phyloP scores from a whole-genome alignment of 2,329 filamentous ascomycete genomes.

The Xylariomycetidae sp. region DNA sequence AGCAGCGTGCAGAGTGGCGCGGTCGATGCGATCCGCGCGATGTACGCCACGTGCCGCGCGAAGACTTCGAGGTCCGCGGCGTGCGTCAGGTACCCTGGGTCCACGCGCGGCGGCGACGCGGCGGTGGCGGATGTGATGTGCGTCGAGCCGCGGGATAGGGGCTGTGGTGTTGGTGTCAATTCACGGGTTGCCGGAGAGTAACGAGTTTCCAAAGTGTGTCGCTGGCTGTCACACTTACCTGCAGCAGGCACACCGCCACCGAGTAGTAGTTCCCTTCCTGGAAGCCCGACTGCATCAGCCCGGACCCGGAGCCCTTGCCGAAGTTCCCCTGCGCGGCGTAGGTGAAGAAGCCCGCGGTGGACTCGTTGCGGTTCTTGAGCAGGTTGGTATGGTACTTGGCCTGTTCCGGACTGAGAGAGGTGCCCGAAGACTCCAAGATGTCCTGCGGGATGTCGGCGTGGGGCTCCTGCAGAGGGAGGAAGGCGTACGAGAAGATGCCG shows the following conservation, averaged over 20 bases:
- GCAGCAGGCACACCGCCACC: slow-evolving; percentile 1
- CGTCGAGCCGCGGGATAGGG: slow-evolving; percentile 11
- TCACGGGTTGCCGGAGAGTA: too few relatives aligned
- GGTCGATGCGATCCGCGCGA: slow-evolving; percentile 26
- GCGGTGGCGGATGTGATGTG: slow-evolving; percentile 8
- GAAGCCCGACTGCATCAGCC: slow-evolving; percentile 2
- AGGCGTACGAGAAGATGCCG: neutral
- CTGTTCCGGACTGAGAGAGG: slow-evolving; percentile 1
- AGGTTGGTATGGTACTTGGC: slow-evolving; percentile 1
- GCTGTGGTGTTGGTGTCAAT: too few relatives aligned
- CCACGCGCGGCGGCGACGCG: slow-evolving; percentile 1
- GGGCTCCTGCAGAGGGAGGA: slow-evolving; percentile 2
- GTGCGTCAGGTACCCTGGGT: slow-evolving; percentile 10
- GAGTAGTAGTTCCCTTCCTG: slow-evolving; percentile 3
- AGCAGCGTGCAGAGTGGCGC: slow-evolving; percentile 33
- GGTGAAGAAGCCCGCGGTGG: slow-evolving; percentile 4
- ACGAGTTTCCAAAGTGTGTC: too few relatives aligned
- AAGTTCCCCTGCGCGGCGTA: slow-evolving; percentile 4
- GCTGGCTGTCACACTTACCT: slow-evolving; percentile 7
- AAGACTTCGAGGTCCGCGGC: slow-evolving; percentile 10
- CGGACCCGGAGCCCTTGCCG: slow-evolving; percentile 1
- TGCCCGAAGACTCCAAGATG: neutral
- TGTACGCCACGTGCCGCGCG: slow-evolving; percentile 10
- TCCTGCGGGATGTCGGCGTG: neutral
- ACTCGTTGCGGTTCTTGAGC: slow-evolving; percentile 1